phyloP scores from a whole-genome alignment of 257 asterid species.

The Handroanthus guayacan region DNA sequence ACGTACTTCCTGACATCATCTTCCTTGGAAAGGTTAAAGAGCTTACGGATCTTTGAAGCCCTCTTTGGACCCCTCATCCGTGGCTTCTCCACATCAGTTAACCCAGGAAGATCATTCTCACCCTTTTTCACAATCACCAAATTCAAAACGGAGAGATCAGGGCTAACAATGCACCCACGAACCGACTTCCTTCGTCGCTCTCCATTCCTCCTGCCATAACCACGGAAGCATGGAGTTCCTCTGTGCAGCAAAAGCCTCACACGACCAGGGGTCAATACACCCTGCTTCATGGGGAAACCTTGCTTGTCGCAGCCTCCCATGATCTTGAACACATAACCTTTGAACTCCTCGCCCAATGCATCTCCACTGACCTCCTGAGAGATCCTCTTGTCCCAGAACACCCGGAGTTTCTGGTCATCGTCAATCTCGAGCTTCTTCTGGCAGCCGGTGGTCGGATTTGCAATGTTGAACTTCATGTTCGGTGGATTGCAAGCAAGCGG shows the following conservation, averaged over 20 bases:
- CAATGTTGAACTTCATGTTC: slow-evolving; percentile 33
- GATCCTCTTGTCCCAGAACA: background rate
- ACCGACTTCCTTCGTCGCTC: slow-evolving; percentile 87
- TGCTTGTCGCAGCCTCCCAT: slow-evolving; percentile 75
- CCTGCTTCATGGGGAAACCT: slow-evolving; percentile 73
- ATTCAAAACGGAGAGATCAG: slow-evolving; percentile 71
- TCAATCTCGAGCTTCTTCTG: slow-evolving; percentile 42
- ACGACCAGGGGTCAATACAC: slow-evolving; percentile 66
- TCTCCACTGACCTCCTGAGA: background rate
- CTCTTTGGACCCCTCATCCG: slow-evolving; percentile 92
- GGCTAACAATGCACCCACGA: slow-evolving; percentile 89
- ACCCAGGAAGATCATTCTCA: slow-evolving; percentile 76
- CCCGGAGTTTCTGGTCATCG: slow-evolving; percentile 36
- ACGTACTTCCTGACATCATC: slow-evolving; percentile 73
- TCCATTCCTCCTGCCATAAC: slow-evolving; percentile 73
- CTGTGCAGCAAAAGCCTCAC: slow-evolving; percentile 55
- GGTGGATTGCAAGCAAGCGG: background rate
- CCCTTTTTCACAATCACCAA: slow-evolving; percentile 86
- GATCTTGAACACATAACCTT: slow-evolving; percentile 63
- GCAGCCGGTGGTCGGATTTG: slow-evolving; percentile 37
- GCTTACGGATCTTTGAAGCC: slow-evolving; percentile 84
- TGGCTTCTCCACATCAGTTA: slow-evolving; percentile 79
- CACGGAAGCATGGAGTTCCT: slow-evolving; percentile 82
- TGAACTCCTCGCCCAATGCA: slow-evolving; percentile 48
- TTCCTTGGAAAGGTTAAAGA: slow-evolving; percentile 74